These are phyloP conservation scores for Sphagnum magellanicum DNA, from an alignment of 228 moss, liverwort and hornwort species.

Conservation along the genomic window DNA sequence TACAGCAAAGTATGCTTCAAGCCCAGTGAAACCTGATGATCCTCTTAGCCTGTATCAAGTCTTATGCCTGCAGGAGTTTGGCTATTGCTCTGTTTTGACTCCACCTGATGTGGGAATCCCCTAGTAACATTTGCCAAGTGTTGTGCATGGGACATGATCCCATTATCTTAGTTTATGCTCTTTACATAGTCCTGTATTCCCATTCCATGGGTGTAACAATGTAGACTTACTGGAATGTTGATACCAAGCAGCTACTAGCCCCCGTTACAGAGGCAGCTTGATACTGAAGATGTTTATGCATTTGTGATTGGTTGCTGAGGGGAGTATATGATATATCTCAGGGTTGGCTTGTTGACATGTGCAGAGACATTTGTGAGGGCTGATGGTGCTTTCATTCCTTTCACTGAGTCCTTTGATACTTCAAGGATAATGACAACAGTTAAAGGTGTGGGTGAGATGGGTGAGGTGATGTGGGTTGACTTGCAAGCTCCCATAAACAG, in stretches of 20 bases:
- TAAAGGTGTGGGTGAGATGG: conserved; percentile 10
- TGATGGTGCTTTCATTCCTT: conserved; percentile 11
- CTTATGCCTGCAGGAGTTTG: no score
- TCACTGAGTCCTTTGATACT: conserved; percentile 3
- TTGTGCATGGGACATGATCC: no score
- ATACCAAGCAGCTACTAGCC: background rate
- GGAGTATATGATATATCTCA: background rate
- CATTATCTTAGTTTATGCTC: no score
- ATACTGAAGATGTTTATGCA: background rate
- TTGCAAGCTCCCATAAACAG: conserved; percentile 2
- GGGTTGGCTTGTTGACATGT: background rate
- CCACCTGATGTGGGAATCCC: no score
- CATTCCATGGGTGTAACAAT: no score
- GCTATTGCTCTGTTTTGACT: no score
- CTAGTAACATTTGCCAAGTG: no score
- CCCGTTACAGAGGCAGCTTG: background rate
- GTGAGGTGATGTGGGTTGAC: conserved; percentile 4
- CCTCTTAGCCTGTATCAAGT: no score
- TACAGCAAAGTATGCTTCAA: no score
- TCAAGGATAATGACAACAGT: background rate
- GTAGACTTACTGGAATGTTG: background rate
- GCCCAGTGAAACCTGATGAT: no score
- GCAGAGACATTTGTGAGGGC: conserved; percentile 8
- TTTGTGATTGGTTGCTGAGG: background rate
- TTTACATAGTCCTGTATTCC: no score